Base-by-base conservation (phyloP, 805 yeast species). In the Barnettozyma salicaria region DNA sequence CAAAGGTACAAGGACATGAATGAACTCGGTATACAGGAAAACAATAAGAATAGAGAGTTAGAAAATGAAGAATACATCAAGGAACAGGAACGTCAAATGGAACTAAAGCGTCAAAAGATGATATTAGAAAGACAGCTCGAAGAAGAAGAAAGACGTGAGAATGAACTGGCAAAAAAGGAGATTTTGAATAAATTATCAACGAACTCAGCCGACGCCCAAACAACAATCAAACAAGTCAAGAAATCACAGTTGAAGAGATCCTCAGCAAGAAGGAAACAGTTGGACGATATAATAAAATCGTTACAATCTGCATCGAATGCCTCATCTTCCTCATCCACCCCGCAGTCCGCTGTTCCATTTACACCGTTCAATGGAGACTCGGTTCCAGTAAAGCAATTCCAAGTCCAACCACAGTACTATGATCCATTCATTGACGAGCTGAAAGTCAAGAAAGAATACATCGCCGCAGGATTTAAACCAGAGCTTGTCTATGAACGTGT, bases 311-410 rank as follows among this genome's bases (percentile, higher is more conserved):
- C 60, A 45, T 56, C 60, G 19, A 52, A 56, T 12, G 27, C 43
- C 4, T 28, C 37, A n/a, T 34, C 28, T 6, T 22, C 36, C 19
- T 36, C 37, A 13, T 21, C 29, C 19, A 13, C 28, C 17, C 30
- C 27, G 11, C 12, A 29, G 27, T 45, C 42, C 43, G 51, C 55
- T 12, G 64, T 70, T 6, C 97, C 97, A 13, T 90, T 89, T 58
- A 88, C 97, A 9, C 97, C 97, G 7, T 90, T 90, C 62, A 78
- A 80, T 53, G 97, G 97, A 30, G 97, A 90, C 61, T 69, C 92
- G 43, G 79, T 81, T 41, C 43, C 64, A 7, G 60, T 65, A 18
- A 67, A 68, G 37, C 67, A 72, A 20, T 88, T 76, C 60, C 63
- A 59, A 9, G 60, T 78, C 14, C 51, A 54, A 23, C 64, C 61